Percentiles rank a stretch among this genome's conserved stretches.
Conservation (phyloP, 306 rosid genomes). For the Vigna reflexopilosa region DNA sequence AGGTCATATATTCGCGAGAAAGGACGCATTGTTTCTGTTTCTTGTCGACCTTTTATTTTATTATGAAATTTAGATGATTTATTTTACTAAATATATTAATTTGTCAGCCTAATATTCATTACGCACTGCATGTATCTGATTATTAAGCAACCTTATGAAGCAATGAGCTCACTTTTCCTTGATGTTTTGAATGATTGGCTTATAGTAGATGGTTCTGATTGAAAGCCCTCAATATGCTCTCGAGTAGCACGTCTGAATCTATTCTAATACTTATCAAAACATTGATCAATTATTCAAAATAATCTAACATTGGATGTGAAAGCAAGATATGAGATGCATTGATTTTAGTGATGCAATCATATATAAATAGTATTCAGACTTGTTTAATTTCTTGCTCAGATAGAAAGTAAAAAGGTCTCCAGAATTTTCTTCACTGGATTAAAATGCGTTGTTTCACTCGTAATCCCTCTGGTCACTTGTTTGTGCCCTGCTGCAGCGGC, state of each 20-base stretch:
- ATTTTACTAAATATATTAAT: constrained; percentile 25
- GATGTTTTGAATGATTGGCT: neutral
- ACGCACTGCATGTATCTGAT: constrained; percentile 1
- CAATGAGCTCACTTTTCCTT: neutral
- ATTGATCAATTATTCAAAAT: neutral
- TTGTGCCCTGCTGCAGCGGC: neutral
- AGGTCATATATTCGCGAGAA: constrained; percentile 21
- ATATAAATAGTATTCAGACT: neutral
- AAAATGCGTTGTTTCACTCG: too few species aligned
- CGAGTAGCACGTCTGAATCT: neutral
- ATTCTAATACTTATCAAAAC: neutral
- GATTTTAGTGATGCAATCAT: neutral
- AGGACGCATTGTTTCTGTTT: constrained; percentile 14
- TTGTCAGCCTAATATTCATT: constrained; percentile 15
- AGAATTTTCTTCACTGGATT: neutral
- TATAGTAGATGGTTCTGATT: neutral
- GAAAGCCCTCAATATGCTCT: neutral
- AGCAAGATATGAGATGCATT: neutral
- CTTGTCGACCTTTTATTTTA: constrained; percentile 26
- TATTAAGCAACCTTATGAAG: neutral
- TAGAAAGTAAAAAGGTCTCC: neutral
- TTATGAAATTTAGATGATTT: constrained; percentile 15
- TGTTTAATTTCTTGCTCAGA: neutral
- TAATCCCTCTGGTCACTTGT: neutral
- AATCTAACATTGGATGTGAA: neutral